Conservation (phyloP, 345 rosid species). For the Euphorbia lathyris region DNA sequence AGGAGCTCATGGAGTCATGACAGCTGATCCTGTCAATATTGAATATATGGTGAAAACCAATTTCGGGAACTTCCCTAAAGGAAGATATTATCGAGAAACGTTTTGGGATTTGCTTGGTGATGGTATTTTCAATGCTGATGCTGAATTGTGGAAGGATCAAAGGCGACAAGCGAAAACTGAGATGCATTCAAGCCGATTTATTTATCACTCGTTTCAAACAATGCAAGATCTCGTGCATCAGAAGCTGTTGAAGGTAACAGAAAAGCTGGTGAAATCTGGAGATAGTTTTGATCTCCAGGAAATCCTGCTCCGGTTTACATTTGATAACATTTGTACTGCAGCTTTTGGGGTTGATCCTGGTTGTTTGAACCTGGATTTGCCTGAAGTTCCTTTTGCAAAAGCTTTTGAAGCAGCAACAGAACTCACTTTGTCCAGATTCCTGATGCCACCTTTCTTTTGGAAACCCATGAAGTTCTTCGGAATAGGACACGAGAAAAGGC, state of each 20-base stretch:
- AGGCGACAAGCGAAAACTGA: slow-evolving; percentile 44
- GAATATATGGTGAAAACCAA: slow-evolving; percentile 65
- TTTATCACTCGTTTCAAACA: slow-evolving; percentile 42
- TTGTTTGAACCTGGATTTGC: slow-evolving; percentile 52
- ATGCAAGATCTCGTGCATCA: slow-evolving; percentile 46
- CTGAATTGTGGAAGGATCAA: slow-evolving; percentile 61
- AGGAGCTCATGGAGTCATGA: slow-evolving; percentile 47
- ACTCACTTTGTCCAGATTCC: slow-evolving; percentile 52
- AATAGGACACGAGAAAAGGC: slow-evolving; percentile 56
- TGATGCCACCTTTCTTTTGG: slow-evolving; percentile 64
- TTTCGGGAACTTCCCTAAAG: slow-evolving; percentile 74
- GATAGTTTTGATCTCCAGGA: slow-evolving; percentile 67
- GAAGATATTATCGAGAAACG: slow-evolving; percentile 53
- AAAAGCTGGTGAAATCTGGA: slow-evolving; percentile 34
- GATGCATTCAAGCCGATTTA: slow-evolving; percentile 65
- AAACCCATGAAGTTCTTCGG: slow-evolving; percentile 58
- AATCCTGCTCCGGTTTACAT: slow-evolving; percentile 62
- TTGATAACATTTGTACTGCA: slow-evolving; percentile 63
- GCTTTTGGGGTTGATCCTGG: slow-evolving; percentile 78
- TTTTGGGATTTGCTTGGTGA: slow-evolving; percentile 64
- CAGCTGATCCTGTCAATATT: slow-evolving; percentile 49
- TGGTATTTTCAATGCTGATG: slow-evolving; percentile 69
- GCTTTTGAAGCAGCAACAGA: slow-evolving; percentile 85
- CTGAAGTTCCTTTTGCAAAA: slow-evolving; percentile 62
- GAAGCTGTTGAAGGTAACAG: slow-evolving; percentile 53